A percentile compares a stretch with the other conserved stretches of the same genome.
Conservation (phyloP, 2,329 filamentous ascomycete species). For the Trichophyton simii region DNA sequence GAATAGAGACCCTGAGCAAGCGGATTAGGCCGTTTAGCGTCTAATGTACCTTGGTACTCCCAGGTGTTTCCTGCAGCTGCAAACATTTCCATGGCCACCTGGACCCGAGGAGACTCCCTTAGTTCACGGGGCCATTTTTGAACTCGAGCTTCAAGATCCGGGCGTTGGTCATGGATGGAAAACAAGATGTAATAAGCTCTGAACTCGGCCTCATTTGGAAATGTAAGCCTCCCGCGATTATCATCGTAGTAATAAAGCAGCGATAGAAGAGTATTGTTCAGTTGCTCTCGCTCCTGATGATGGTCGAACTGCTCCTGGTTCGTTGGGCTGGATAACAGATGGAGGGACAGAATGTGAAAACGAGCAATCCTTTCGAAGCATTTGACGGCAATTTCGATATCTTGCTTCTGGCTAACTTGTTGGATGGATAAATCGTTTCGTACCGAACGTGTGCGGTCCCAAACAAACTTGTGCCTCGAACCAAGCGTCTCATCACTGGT, state of each 20-base stretch:
- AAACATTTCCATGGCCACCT: slow-evolving; percentile 45
- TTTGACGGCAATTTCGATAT: slow-evolving; percentile 45
- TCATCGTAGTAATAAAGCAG: slow-evolving; percentile 50
- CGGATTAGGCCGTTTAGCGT: slow-evolving; percentile 37
- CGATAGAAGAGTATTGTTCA: slow-evolving; percentile 50
- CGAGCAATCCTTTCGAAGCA: slow-evolving; percentile 52
- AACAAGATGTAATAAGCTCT: slow-evolving; percentile 49
- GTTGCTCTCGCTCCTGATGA: slow-evolving; percentile 51
- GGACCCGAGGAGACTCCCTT: slow-evolving; percentile 40
- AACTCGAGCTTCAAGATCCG: slow-evolving; percentile 46
- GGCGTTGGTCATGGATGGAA: slow-evolving; percentile 40
- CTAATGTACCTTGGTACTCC: slow-evolving; percentile 40
- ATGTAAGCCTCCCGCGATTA: slow-evolving; percentile 36
- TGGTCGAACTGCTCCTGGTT: slow-evolving; percentile 43
- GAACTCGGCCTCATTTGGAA: slow-evolving; percentile 52
- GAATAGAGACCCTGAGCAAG: slow-evolving; percentile 48
- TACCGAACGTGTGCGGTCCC: slow-evolving; percentile 53
- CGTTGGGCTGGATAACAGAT: slow-evolving; percentile 42
- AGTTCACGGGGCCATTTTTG: slow-evolving; percentile 43
- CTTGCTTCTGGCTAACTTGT: slow-evolving; percentile 43
- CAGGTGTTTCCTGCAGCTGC: slow-evolving; percentile 43
- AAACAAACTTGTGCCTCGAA: slow-evolving; percentile 50
- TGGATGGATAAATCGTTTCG: slow-evolving; percentile 55
- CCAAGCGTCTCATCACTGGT: slow-evolving; percentile 38
- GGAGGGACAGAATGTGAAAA: slow-evolving; percentile 50